Evolutionary conservation across 108 stramenopile genomes (phyloP).

Genomic region (Nannochloropsis salina): DNA sequence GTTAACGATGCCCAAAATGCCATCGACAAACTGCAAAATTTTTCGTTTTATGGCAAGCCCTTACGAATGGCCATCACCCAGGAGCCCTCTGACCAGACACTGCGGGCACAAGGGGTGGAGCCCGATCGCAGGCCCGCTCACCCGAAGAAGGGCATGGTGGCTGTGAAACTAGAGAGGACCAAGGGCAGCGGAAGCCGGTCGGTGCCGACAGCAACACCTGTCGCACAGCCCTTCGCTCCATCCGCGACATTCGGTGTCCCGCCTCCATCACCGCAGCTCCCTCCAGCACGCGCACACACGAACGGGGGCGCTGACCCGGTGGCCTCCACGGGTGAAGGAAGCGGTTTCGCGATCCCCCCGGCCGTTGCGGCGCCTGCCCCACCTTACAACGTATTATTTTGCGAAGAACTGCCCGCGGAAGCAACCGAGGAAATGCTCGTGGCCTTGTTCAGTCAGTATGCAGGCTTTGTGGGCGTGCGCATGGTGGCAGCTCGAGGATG

Average conservation of each 20-base stretch:
- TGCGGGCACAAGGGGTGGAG: background rate
- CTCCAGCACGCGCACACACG: background rate
- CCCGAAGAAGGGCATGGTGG: slow-evolving; percentile 15
- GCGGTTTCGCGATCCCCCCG: background rate
- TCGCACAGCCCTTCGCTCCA: slow-evolving; percentile 5
- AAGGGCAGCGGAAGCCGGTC: background rate
- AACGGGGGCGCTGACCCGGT: background rate
- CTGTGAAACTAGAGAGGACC: background rate
- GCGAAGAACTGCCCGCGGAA: background rate
- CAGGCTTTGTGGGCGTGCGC: background rate
- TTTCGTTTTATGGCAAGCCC: background rate
- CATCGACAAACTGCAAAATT: background rate
- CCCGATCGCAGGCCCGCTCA: background rate
- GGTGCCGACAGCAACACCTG: background rate
- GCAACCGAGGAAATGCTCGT: slow-evolving; percentile 3
- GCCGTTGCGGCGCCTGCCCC: background rate
- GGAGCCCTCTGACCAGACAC: background rate
- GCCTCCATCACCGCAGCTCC: background rate
- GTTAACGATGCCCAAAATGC: background rate
- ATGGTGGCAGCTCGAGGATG: background rate
- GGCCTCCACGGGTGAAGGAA: no score
- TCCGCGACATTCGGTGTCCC: background rate
- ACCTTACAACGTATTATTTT: background rate
- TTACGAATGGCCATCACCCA: background rate
- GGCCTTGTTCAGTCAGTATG: background rate